Evolutionary conservation across 169 alveolate species (phyloP), one percentile per base, ranked within the genome.

Genomic region (Cryptosporidium tyzzeri): DNA sequence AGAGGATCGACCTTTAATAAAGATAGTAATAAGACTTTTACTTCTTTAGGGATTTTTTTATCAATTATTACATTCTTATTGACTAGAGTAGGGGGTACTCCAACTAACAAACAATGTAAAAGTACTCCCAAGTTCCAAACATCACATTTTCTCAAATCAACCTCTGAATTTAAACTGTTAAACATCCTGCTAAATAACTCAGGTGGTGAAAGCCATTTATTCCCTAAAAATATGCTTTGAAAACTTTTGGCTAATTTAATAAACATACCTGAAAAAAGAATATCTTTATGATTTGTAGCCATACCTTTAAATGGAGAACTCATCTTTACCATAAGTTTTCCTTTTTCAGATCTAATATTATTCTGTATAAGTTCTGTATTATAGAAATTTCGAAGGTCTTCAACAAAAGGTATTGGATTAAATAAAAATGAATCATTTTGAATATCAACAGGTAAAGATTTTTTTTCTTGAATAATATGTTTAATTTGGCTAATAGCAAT

Each of bases 51-150:
- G 7, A 80, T 33, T 21, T 45, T 62, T 67, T 26, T 18, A 29
- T 80, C 75, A 23, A 80, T 7, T 21, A 59, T 16, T 2, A 80
- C 75, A 29, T 48, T n/a, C 12, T 62, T 80, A 21, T 44, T 41
- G 18, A 80, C 67, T 16, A 62, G 0, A 8, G 21, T 37, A 16
- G 89, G 89, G 1, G 70, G 48, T 41, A 33, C 31, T 23, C 89
- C 89, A 21, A 67, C 39, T 18, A 65, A 33, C 21, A 80, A 37
- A 29, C 89, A 80, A n/a, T 80, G 89, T 26, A 80, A 45, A 29
- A 80, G 70, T 14, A 80, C 50, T 26, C 89, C 89, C 33, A 80
- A 48, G 35, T 80, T 80, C 89, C 89, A 80, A 41, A 80, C 62
- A 10, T 80, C 89, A 65, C 89, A 61, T 58, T 62, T 80, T 41